phyloP scores from a whole-genome alignment of 1,139 yeast genomes.

The Meyerozyma guilliermondii region DNA sequence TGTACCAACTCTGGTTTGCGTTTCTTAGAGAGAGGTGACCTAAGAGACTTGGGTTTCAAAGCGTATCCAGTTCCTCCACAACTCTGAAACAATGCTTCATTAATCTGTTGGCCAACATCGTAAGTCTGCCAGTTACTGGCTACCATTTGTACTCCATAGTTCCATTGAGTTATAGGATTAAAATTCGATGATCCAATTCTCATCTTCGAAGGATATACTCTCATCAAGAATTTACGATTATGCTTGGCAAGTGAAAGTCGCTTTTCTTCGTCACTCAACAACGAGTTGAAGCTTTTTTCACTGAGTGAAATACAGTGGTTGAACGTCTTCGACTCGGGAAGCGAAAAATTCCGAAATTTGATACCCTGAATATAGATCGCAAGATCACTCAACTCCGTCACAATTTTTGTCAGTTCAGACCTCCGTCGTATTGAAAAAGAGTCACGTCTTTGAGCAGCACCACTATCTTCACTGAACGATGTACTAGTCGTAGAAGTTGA shows the following conservation, averaged over 20 bases:
- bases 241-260: conserved; percentile 61
- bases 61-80: conserved; percentile 66
- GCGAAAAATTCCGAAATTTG: conserved; percentile 74
- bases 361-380: conserved; percentile 69
- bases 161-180: conserved; percentile 76
- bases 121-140: conserved; percentile 97
- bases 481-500: conserved; percentile 28
- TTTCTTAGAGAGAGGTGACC: conserved; percentile 25
- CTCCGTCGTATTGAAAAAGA: conserved; percentile 21
- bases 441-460: conserved; percentile 10
- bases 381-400: conserved; percentile 51
- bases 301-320: conserved; percentile 86
- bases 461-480: conserved; percentile 47
- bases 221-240: conserved; percentile 67
- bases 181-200: conserved; percentile 78
- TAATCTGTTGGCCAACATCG: conserved; percentile 86
- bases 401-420: conserved; percentile 20
- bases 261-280: conserved; percentile 59
- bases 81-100: conserved; percentile 72
- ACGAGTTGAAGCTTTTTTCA: conserved; percentile 60
- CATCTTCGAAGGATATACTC: conserved; percentile 82
- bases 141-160: conserved; percentile 84
- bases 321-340: conserved; percentile 77
- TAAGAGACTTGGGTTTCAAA: conserved; percentile 56
- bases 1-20: conserved; percentile 3